Percentiles rank a stretch among this genome's conserved stretches.
Evolutionary conservation across 345 rosid species (phyloP).

Genomic region (Aethionema arabicum): DNA sequence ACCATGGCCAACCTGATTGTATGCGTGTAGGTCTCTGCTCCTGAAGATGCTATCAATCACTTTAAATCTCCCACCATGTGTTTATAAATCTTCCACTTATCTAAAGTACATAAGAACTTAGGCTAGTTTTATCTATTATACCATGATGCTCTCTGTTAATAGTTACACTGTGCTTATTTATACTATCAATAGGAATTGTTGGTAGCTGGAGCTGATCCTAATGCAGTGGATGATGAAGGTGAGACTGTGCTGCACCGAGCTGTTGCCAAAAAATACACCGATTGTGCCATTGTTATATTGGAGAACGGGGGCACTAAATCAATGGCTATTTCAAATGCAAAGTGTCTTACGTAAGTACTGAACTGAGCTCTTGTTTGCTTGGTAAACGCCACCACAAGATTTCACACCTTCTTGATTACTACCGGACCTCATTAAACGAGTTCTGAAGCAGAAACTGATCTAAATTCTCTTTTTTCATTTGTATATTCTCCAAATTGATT

Average conservation of each 20-base stretch:
- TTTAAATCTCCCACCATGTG: conserved; percentile 14
- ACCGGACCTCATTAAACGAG: conserved; percentile 5
- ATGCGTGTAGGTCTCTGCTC: conserved; percentile 71
- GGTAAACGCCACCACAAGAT: conserved; percentile 10
- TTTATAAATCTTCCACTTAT: conserved; percentile 15
- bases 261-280: conserved; percentile 81
- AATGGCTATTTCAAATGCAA: conserved; percentile 77
- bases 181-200: conserved; percentile 68
- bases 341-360: conserved; percentile 70
- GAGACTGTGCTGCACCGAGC: conserved; percentile 97
- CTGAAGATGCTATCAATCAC: conserved; percentile 15
- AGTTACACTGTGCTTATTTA: conserved; percentile 17
- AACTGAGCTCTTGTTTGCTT: conserved; percentile 19
- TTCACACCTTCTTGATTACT: conserved; percentile 12
- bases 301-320: conserved; percentile 89
- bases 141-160: conserved; percentile 15
- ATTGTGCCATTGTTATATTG: conserved; percentile 87
- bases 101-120: conserved; percentile 10
- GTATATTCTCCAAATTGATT: conserved; percentile 14
- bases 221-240: conserved; percentile 96
- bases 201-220: conserved; percentile 98
- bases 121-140: conserved; percentile 8
- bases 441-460: conserved; percentile 7
- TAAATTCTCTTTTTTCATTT: background rate
- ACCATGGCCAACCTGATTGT: conserved; percentile 99